A percentile compares a stretch with the other conserved stretches of the same genome.
These are phyloP conservation scores for Fusarium fracticaudum DNA, from an alignment of 2,329 filamentous ascomycete genomes.

Conservation along the genomic window DNA sequence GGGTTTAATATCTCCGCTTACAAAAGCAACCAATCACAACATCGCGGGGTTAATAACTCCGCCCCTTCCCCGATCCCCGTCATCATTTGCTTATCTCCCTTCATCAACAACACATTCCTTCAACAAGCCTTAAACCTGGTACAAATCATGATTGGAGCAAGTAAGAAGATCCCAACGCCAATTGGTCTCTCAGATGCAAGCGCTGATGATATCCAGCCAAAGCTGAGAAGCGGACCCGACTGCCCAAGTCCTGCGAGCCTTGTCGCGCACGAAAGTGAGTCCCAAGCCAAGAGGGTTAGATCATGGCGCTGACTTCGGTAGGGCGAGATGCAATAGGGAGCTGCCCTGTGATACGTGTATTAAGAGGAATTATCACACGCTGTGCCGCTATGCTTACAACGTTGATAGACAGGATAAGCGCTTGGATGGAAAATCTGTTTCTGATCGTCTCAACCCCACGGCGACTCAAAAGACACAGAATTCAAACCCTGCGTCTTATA, in stretches of 20 bases:
- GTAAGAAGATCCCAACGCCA: neutral
- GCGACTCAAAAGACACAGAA: neutral
- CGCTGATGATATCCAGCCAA: neutral
- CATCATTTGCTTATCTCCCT: conserved; percentile 16
- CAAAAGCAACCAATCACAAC: neutral
- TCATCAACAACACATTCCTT: neutral
- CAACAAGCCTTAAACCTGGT: neutral
- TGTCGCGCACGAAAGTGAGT: conserved; percentile 47
- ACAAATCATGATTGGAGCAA: neutral
- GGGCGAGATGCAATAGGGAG: conserved; percentile 47
- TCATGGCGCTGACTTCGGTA: neutral
- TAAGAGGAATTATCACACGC: conserved; percentile 32
- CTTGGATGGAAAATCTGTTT: neutral
- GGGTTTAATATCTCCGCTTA: conserved; percentile 31
- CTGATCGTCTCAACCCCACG: conserved; percentile 40
- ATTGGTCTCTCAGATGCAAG: fast-evolving
- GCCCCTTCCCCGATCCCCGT: neutral
- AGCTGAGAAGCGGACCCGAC: conserved; percentile 47
- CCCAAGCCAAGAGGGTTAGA: neutral
- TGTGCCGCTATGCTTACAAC: conserved; percentile 43
- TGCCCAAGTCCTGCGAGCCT: conserved; percentile 48
- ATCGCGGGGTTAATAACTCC: conserved; percentile 32
- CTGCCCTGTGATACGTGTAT: conserved; percentile 47
- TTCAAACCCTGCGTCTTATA: neutral
- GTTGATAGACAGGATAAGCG: conserved; percentile 23